Percentiles rank a stretch among this genome's conserved stretches.
Evolutionary conservation across 2,329 filamentous ascomycete genomes (phyloP).

Genomic region (Atkinsonella texensis): DNA sequence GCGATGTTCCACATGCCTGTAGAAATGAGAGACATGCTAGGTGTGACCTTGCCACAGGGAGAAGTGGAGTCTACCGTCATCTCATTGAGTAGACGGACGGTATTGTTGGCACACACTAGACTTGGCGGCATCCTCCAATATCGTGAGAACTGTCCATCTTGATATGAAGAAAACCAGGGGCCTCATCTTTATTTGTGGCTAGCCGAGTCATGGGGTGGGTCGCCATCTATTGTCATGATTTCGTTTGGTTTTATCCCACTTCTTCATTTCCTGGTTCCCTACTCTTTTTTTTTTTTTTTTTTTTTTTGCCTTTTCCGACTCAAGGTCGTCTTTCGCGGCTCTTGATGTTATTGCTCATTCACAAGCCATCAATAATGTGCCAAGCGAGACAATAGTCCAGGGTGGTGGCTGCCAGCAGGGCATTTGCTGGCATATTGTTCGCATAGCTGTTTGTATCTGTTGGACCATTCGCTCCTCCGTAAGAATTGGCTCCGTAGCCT

Average conservation of each 20-base stretch:
- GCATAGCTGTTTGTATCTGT: conserved; percentile 25
- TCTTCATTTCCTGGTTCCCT: not conserved
- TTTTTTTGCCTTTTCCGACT: not conserved
- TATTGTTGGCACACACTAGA: not conserved
- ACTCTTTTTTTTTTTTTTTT: not conserved
- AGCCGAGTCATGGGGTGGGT: not conserved
- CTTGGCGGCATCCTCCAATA: not conserved
- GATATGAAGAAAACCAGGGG: not conserved
- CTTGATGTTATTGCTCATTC: not conserved
- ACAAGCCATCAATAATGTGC: conserved; percentile 3
- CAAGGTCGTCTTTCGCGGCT: not conserved
- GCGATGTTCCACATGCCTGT: not conserved
- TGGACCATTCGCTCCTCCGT: conserved; percentile 22
- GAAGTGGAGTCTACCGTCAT: not conserved
- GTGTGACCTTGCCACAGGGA: not conserved
- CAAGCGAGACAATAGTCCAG: conserved; percentile 25
- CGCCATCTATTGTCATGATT: not conserved
- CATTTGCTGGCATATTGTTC: conserved; percentile 17
- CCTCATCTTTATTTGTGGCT: not conserved
- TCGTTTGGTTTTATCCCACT: not conserved
- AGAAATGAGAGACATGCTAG: not conserved
- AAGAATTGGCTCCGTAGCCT: conserved; percentile 17
- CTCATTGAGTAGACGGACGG: not conserved
- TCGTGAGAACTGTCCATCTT: not conserved
- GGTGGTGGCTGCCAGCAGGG: conserved; percentile 21